Percentiles rank a stretch among this genome's conserved stretches.
phyloP scores from a whole-genome alignment of 1,284 basidiomycete species.

The Puccinia hordei region DNA sequence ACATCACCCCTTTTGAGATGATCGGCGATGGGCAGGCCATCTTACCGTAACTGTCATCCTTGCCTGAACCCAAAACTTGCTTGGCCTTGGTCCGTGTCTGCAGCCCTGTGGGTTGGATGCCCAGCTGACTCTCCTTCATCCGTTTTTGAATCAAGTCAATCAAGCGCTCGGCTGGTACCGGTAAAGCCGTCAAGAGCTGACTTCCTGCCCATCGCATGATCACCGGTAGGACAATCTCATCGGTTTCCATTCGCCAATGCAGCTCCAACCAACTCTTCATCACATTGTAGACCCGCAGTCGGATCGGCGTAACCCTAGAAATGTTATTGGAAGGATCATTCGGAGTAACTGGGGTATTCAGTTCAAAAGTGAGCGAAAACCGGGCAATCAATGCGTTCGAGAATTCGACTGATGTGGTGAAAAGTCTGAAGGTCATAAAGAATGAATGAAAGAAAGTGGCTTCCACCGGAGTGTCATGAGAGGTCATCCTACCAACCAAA shows the following conservation, averaged over 20 bases:
- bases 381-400: conserved; percentile 75
- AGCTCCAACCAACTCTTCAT: conserved; percentile 89
- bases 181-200: conserved; percentile 68
- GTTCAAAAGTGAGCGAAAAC: conserved; percentile 69
- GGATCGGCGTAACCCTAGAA: conserved; percentile 80
- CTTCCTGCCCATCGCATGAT: conserved; percentile 70
- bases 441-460: conserved; percentile 81
- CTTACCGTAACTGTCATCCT: conserved; percentile 40
- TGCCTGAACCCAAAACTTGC: neutral
- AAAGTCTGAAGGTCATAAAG: conserved; percentile 94
- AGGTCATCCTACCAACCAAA: conserved; percentile 93
- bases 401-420: conserved; percentile 76
- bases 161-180: conserved; percentile 70
- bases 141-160: conserved; percentile 68
- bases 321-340: conserved; percentile 67
- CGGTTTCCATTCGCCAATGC: conserved; percentile 73
- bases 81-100: conserved; percentile 22
- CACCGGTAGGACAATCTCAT: conserved; percentile 62
- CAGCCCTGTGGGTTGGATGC: conserved; percentile 8
- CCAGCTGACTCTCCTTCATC: conserved; percentile 58
- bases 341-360: conserved; percentile 69
- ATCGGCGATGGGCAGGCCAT: conserved; percentile 65
- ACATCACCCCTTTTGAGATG: conserved; percentile 77
- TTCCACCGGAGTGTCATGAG: conserved; percentile 84
- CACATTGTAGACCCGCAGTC: conserved; percentile 84